A percentile compares a stretch with the other conserved stretches of the same genome.
phyloP scores from a whole-genome alignment of 768 basidiomycete species.

The Hortiboletus campestris region DNA sequence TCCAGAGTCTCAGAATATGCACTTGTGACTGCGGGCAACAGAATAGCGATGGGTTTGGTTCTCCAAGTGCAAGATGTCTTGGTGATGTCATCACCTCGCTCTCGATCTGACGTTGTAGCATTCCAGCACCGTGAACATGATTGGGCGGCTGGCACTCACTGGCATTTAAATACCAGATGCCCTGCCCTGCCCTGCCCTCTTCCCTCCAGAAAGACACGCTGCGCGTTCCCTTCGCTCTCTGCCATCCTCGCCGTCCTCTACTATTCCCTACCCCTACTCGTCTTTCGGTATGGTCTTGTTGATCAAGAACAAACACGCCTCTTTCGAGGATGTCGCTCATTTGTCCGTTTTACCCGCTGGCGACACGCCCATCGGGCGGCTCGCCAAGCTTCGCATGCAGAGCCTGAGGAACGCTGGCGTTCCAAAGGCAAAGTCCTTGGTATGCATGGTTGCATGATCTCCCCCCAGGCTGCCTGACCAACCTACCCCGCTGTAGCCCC shows the following conservation, averaged over 20 bases:
- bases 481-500: constrained; percentile 2
- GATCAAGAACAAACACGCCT: constrained; percentile 17
- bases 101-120: background rate
- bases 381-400: background rate
- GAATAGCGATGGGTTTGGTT: background rate
- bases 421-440: constrained; percentile 11
- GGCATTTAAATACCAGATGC: background rate
- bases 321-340: constrained; percentile 10
- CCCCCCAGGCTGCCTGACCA: background rate
- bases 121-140: background rate
- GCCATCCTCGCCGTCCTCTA: background rate
- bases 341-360: constrained; percentile 7
- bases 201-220: background rate
- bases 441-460: background rate
- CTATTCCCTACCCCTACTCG: background rate
- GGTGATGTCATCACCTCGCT: background rate
- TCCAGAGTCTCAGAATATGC: background rate
- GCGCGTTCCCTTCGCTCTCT: background rate
- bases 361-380: background rate
- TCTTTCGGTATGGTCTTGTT: constrained; percentile 13
- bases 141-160: background rate
- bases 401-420: constrained; percentile 4
- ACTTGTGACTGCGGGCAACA: too few species aligned
- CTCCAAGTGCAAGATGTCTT: background rate
- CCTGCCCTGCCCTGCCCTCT: background rate